Evolutionary conservation across 2,329 filamentous ascomycete species (phyloP).

Genomic region (Nectriaceae sp.): DNA sequence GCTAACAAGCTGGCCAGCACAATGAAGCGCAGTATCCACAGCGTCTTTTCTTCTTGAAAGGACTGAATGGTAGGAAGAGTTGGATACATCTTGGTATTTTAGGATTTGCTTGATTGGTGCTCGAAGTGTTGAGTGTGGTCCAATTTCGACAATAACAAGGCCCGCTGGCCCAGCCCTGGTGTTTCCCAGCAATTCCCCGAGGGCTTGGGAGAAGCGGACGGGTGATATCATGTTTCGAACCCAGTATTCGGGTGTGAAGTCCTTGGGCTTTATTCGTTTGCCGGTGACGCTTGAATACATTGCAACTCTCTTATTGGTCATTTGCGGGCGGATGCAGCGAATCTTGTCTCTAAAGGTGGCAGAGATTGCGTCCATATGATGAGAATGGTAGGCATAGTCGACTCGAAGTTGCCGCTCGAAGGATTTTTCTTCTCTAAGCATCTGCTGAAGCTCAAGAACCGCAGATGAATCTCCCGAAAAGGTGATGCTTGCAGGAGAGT

Average conservation of each 20-base stretch:
- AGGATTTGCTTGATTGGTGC: constrained; percentile 51
- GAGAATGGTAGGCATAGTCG: constrained; percentile 30
- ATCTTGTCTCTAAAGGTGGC: not conserved
- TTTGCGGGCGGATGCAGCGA: too few relatives aligned
- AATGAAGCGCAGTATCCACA: constrained; percentile 34
- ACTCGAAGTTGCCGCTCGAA: constrained; percentile 34
- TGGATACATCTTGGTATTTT: constrained; percentile 27
- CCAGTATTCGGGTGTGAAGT: not conserved
- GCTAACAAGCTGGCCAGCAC: constrained; percentile 38
- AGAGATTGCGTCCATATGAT: constrained; percentile 19
- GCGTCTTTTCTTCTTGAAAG: constrained; percentile 33
- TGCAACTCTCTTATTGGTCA: not conserved
- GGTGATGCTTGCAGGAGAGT: constrained; percentile 17
- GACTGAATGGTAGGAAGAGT: not conserved
- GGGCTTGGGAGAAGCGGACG: not conserved
- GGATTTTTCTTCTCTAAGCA: constrained; percentile 6
- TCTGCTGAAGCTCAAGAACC: constrained; percentile 10
- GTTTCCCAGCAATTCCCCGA: not conserved
- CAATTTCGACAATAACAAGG: constrained; percentile 37
- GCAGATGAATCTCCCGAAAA: constrained; percentile 12
- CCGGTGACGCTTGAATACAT: not conserved
- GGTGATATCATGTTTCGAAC: not conserved
- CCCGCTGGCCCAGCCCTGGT: not conserved
- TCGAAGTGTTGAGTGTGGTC: constrained; percentile 49
- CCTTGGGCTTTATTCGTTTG: not conserved